These are phyloP conservation scores for Apiospora saccharicola DNA, from an alignment of 2,329 filamentous ascomycete species.

Conservation along the genomic window DNA sequence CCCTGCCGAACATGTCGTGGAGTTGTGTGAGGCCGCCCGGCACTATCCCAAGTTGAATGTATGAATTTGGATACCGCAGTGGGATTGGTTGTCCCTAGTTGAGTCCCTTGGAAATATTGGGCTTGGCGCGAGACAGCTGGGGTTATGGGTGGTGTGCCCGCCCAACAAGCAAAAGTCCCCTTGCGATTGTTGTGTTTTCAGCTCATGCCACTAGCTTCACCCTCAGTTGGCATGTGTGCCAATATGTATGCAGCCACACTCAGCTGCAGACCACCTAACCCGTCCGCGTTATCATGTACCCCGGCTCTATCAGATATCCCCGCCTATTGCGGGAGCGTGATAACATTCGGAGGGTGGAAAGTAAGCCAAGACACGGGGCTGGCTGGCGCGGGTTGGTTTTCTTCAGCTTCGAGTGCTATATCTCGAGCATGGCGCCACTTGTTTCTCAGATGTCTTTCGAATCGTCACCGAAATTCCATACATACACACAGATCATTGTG, in stretches of 20 bases:
- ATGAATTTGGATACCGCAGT: neutral
- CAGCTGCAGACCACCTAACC: neutral
- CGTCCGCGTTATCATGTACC: neutral
- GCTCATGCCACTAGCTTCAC: slow-evolving; percentile 10
- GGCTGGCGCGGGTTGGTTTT: neutral
- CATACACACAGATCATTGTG: neutral
- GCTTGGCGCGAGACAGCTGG: slow-evolving; percentile 8
- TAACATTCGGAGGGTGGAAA: neutral
- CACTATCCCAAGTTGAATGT: neutral
- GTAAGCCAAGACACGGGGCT: neutral
- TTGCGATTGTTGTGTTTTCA: neutral
- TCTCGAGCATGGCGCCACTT: neutral
- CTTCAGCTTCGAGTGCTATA: neutral
- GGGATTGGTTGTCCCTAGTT: slow-evolving; percentile 4
- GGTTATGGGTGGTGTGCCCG: neutral
- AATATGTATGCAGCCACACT: slow-evolving; percentile 1
- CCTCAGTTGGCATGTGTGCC: neutral
- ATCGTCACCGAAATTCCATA: neutral
- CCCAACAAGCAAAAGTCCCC: slow-evolving; percentile 9
- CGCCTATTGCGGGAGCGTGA: neutral
- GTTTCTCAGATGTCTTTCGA: neutral
- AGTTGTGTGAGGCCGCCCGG: neutral
- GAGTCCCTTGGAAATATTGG: slow-evolving; percentile 1
- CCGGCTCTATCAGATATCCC: neutral
- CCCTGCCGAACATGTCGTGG: neutral